These are phyloP conservation scores for Cystobasidiopsis lactophilus DNA, from an alignment of 768 basidiomycete species.

Conservation along the genomic window DNA sequence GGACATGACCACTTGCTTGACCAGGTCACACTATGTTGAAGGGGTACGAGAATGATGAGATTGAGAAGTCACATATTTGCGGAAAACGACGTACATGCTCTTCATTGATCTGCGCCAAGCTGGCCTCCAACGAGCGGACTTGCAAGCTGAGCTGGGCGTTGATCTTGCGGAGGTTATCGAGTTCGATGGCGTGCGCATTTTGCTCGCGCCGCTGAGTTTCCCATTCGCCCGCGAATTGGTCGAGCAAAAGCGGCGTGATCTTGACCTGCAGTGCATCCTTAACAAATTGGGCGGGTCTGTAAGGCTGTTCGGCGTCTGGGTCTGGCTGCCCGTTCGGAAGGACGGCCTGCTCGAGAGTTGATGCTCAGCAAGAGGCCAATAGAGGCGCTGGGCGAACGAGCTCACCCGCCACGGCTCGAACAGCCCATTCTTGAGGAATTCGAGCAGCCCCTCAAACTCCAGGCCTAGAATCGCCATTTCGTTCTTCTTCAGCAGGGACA, in stretches of 20 bases:
- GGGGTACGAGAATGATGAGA: not conserved
- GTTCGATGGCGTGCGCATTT: conserved; percentile 45
- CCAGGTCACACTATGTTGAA: conserved; percentile 19
- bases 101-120: conserved; percentile 50
- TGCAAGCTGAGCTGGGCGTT: conserved; percentile 55
- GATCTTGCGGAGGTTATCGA: conserved; percentile 57
- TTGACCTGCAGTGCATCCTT: conserved; percentile 60
- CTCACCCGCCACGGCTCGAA: conserved; percentile 54
- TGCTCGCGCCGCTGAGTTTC: conserved; percentile 8
- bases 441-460: conserved; percentile 77
- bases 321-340: too few relatives aligned
- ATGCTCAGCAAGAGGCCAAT: too few relatives aligned
- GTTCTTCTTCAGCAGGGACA: conserved; percentile 66
- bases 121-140: conserved; percentile 59
- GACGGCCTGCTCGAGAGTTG: too few relatives aligned
- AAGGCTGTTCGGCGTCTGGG: conserved; percentile 27
- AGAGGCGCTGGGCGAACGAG: not conserved
- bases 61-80: conserved; percentile 7
- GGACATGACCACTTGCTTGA: conserved; percentile 66
- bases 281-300: conserved; percentile 62
- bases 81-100: conserved; percentile 62
- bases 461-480: conserved; percentile 53
- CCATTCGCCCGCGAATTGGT: conserved; percentile 11
- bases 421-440: conserved; percentile 55
- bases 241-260: conserved; percentile 85